Conservation (phyloP, 352 stramenopile species). For the Globisporangium emineosum region DNA sequence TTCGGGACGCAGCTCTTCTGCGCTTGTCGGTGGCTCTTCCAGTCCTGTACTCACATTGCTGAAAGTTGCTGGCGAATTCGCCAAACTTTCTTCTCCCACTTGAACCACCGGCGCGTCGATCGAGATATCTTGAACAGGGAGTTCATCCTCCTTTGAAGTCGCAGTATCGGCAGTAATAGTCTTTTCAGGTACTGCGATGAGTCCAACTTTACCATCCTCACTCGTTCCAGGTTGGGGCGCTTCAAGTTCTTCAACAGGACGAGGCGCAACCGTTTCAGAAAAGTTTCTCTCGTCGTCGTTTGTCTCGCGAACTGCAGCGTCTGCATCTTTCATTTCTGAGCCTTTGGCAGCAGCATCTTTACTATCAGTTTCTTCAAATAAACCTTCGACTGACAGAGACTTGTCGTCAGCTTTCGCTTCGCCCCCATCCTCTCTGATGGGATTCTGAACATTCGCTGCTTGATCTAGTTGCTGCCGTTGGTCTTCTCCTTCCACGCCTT, state of each 20-base stretch:
- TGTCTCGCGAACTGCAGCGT: neutral
- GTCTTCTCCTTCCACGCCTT: neutral
- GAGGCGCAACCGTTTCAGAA: neutral
- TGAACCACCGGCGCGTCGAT: neutral
- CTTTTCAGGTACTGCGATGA: neutral
- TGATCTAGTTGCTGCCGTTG: neutral
- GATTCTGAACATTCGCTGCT: neutral
- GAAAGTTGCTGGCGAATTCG: neutral
- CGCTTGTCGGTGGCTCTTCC: neutral
- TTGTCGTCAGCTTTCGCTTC: neutral
- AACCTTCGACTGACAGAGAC: neutral
- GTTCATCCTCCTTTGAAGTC: neutral
- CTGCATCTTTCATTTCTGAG: neutral
- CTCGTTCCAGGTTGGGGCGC: neutral
- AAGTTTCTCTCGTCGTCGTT: neutral
- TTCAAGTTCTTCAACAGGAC: neutral
- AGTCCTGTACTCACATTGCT: neutral
- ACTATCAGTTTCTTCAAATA: neutral
- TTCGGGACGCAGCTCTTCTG: neutral
- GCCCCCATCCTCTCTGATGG: no score
- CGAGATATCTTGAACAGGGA: neutral
- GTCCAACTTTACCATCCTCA: neutral
- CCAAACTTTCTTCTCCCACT: neutral
- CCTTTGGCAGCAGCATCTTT: neutral
- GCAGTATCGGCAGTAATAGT: neutral